Evolutionary conservation across 768 basidiomycete species (phyloP), one percentile per base, ranked within the genome.

Genomic region (Boletus insuetus): DNA sequence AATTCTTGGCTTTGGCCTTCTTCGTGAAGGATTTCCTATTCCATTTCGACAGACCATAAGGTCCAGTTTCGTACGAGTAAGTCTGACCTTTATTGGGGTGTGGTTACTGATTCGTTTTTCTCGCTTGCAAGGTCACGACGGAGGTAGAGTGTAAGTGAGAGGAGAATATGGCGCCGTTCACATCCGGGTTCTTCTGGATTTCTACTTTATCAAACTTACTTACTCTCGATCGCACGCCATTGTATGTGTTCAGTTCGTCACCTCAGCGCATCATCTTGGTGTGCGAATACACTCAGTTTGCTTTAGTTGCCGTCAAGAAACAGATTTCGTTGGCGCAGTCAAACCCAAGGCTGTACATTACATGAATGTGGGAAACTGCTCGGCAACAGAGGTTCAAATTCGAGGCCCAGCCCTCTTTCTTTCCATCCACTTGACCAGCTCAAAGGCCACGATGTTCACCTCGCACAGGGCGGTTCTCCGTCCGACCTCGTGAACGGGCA

Each of bases 401-500:
- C 45, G 38, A 41, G 6, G 19, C 7, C 24, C 24, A 3, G 10
- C 10, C 17, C 17, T 9, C 3, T 24, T 29, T 39, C 11, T 44
- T 46, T 53, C 24, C 6, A 39, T 20, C 32, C 9, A 32, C 40
- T 29, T 39, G 52, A 59, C 56, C 74, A 79, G 77, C 65, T 67
- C 71, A 61, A 86, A 85, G 77, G 81, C 82, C 77, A 80, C 83
- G 79, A 83, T 70, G 82, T 83, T 86, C 82, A 82, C 72, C 61
- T 67, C 82, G 64, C 60, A 81, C 83, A 76, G 73, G 76, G 75
- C 60, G 63, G 31, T 35, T 32, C 31, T 12, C 43, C 58, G 53
- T 72, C 65, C 63, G 62, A 54, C 53, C 61, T 84, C 69, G 77
- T 82, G 82, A 86, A 83, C 84, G 83, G 83, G 84, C 77, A 87